Evolutionary conservation across 1,139 yeast genomes (phyloP).

Genomic region (Hemisphaericaspora lyxosophila): DNA sequence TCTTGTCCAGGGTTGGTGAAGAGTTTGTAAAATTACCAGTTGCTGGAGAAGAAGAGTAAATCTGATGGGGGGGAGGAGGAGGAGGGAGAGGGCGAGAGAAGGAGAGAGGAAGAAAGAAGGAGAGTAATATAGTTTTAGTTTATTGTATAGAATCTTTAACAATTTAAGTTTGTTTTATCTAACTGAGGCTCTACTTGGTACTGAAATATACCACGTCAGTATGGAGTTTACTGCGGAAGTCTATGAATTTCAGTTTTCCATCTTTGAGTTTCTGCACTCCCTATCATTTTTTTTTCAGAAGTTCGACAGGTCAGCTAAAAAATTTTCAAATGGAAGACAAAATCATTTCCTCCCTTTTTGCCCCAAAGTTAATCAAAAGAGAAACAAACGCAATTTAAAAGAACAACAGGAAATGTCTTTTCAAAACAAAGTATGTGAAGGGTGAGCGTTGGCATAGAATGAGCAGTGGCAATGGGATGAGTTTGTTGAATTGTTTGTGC

Average conservation of each 20-base stretch:
- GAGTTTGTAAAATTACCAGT: conserved; percentile 35
- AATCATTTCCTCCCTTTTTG: conserved; percentile 1
- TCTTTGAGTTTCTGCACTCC: background rate
- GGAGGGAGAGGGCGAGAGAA: background rate
- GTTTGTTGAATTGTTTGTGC: background rate
- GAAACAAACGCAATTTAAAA: conserved; percentile 9
- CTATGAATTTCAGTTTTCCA: background rate
- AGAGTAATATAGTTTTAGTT: background rate
- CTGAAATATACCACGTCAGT: background rate
- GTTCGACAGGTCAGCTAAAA: conserved; percentile 2
- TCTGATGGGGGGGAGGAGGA: too few relatives aligned
- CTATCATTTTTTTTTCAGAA: background rate
- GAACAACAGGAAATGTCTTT: conserved; percentile 37
- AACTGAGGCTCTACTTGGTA: background rate
- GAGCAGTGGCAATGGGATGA: background rate
- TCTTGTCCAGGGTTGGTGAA: conserved; percentile 72
- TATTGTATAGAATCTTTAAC: background rate
- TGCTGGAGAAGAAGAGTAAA: too few relatives aligned
- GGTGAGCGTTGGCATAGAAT: background rate
- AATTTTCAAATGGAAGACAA: conserved; percentile 2
- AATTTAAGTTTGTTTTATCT: background rate
- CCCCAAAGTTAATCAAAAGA: background rate
- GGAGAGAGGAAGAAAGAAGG: too few relatives aligned
- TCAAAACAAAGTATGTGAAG: conserved; percentile 50
- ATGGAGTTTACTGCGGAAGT: background rate